A percentile compares a stretch with the other conserved stretches of the same genome.
phyloP scores from a whole-genome alignment of 305 asterid species.

The Rubia peregrina region DNA sequence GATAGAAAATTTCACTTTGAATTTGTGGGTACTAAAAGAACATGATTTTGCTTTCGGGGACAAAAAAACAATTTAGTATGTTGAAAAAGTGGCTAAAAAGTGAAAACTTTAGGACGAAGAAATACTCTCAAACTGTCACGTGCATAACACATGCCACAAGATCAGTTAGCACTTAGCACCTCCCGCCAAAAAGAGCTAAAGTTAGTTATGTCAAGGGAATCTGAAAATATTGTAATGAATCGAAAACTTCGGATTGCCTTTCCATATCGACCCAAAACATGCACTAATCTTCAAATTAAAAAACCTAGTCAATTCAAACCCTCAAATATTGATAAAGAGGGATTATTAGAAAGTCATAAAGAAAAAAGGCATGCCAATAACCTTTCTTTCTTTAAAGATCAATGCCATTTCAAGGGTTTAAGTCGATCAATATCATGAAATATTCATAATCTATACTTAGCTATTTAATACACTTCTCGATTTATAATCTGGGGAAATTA shows the following conservation, averaged over 20 bases:
- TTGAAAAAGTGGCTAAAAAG: no score
- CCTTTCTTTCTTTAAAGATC: background rate
- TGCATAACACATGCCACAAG: background rate
- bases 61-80: no score
- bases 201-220: conserved; percentile 11
- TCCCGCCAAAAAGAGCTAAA: conserved; percentile 18
- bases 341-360: background rate
- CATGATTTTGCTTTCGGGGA: no score
- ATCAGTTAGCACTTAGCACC: background rate
- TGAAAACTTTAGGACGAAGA: no score
- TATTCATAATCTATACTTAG: background rate
- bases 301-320: conserved; percentile 19
- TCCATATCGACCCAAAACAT: conserved; percentile 4
- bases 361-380: background rate
- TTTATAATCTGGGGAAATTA: background rate
- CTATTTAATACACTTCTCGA: background rate
- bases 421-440: background rate
- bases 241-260: conserved; percentile 15
- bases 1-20: no score
- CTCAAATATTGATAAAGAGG: background rate
- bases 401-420: conserved; percentile 1
- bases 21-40: no score
- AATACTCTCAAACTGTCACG: background rate
- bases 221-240: background rate
- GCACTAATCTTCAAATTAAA: background rate